Conservation (phyloP, 495 filamentous ascomycete species). For the Aspergillus carlsbadensis region DNA sequence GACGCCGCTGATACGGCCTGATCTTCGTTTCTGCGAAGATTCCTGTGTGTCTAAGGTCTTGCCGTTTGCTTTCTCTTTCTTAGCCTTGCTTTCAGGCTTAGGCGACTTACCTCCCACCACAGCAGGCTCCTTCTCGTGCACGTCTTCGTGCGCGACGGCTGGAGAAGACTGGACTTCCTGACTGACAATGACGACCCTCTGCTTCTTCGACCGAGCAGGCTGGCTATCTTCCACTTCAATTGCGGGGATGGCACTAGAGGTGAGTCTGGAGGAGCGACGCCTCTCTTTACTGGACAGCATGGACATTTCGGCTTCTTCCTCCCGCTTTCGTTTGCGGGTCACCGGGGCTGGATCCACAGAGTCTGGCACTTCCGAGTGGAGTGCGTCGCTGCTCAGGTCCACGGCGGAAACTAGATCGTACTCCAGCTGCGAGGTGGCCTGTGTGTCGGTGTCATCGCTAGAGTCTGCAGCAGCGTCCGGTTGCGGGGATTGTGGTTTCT, state of each 20-base stretch:
- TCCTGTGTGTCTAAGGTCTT: conserved; percentile 7
- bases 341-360: conserved; percentile 7
- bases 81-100: background rate
- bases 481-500: background rate
- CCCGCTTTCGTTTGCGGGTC: conserved; percentile 43
- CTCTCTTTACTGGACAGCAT: conserved; percentile 21
- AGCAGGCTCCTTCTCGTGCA: conserved; percentile 23
- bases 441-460: conserved; percentile 43
- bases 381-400: conserved; percentile 21
- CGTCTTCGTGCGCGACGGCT: conserved; percentile 20
- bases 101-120: background rate
- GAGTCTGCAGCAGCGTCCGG: conserved; percentile 23
- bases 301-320: conserved; percentile 18
- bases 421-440: conserved; percentile 45
- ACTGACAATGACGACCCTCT: conserved; percentile 1
- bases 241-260: conserved; percentile 15
- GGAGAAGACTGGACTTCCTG: conserved; percentile 18
- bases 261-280: conserved; percentile 34
- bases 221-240: conserved; percentile 17
- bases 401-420: conserved; percentile 41
- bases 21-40: conserved; percentile 25
- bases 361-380: background rate
- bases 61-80: background rate
- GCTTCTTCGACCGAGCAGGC: conserved; percentile 20
- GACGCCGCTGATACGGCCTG: conserved; percentile 25